Evolutionary conservation across 1,284 basidiomycete genomes (phyloP).

Genomic region (Leccinum cinnamomeum): DNA sequence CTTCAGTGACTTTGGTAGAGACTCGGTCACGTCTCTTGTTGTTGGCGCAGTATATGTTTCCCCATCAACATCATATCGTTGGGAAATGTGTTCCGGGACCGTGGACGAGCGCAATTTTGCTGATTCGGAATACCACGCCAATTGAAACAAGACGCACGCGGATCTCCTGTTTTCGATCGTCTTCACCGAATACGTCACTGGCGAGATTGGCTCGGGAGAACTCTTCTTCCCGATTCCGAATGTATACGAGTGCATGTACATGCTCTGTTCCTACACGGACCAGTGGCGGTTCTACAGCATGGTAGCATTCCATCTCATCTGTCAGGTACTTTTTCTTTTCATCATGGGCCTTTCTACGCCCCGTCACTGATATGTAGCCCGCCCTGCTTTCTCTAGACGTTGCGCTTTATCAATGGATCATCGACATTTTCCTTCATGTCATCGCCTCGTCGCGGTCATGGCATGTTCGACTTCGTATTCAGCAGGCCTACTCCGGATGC

Average conservation of each 20-base stretch:
- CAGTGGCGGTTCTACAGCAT: background rate
- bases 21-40: background rate
- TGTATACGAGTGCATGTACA: constrained; percentile 1
- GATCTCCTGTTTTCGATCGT: background rate
- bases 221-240: background rate
- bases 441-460: background rate
- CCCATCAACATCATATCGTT: background rate
- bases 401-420: constrained; percentile 2
- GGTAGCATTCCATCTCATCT: constrained; percentile 7
- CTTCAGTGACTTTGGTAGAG: background rate
- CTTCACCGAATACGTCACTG: background rate
- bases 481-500: no score
- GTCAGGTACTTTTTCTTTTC: background rate
- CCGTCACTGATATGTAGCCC: constrained; percentile 19
- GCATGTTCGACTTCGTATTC: background rate
- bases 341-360: background rate
- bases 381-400: background rate
- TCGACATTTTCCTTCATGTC: background rate
- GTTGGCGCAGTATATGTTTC: background rate
- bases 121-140: background rate
- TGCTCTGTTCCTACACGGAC: background rate
- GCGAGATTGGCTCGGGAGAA: constrained; percentile 21
- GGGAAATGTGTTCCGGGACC: background rate
- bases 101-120: background rate
- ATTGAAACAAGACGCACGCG: background rate